A percentile compares a stretch with the other conserved stretches of the same genome.
Conservation (phyloP, 768 basidiomycete genomes). For the Boletus reticulatus region DNA sequence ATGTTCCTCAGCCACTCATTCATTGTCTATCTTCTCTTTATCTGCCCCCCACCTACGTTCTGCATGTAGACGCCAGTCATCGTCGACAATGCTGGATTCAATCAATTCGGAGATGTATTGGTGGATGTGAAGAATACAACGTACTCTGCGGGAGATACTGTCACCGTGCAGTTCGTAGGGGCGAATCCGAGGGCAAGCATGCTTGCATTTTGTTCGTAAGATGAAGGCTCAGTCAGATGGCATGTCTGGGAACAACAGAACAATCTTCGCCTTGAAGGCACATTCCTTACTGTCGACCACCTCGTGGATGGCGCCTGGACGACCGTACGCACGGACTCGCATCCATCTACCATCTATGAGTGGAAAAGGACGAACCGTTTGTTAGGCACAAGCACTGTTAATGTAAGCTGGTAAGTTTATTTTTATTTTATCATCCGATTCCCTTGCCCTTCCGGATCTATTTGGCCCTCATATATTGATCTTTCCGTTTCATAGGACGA, state of each 20-base stretch:
- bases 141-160: conserved; percentile 58
- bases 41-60: not conserved
- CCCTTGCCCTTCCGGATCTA: conserved; percentile 1
- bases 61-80: conserved; percentile 53
- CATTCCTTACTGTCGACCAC: conserved; percentile 68
- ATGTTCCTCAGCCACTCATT: not conserved
- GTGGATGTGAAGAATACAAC: conserved; percentile 48
- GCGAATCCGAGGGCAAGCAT: conserved; percentile 70
- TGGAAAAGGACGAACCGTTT: conserved; percentile 62
- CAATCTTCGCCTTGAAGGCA: conserved; percentile 70
- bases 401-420: conserved; percentile 55
- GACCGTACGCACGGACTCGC: conserved; percentile 68
- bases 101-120: conserved; percentile 61
- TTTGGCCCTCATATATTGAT: not conserved
- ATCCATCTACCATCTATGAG: conserved; percentile 68
- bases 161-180: conserved; percentile 64
- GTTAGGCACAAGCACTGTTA: conserved; percentile 61
- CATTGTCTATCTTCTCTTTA: not conserved
- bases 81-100: conserved; percentile 53
- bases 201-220: not conserved
- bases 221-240: not conserved
- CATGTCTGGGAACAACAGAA: conserved; percentile 45
- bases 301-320: conserved; percentile 49
- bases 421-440: not conserved
- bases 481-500: conserved; percentile 42